Conservation (phyloP, 1,284 basidiomycete genomes). For the Prillingera fragicola region DNA sequence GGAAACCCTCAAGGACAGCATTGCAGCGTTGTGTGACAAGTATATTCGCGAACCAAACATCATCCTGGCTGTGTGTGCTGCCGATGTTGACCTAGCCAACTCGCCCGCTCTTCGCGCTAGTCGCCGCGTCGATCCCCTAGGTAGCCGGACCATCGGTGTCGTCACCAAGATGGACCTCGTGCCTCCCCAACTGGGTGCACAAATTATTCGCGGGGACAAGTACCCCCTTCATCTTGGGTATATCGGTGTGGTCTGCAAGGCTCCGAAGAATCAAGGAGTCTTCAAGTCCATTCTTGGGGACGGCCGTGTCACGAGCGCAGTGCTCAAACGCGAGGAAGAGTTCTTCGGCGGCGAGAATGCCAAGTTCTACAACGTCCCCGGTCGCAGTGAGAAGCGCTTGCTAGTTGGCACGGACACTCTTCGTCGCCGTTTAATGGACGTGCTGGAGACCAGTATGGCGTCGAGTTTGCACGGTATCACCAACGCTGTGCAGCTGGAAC, state of each 20-base stretch:
- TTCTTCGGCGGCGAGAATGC: conserved; percentile 68
- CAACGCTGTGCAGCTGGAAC: conserved; percentile 91
- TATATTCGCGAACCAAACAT: conserved; percentile 98
- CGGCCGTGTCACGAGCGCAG: conserved; percentile 51
- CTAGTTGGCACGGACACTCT: conserved; percentile 89
- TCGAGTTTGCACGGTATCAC: conserved; percentile 90
- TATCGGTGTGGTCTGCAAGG: conserved; percentile 92
- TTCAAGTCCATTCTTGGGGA: conserved; percentile 38
- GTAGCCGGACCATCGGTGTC: conserved; percentile 92
- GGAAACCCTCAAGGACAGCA: conserved; percentile 88
- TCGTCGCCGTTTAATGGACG: conserved; percentile 84
- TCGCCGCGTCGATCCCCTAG: conserved; percentile 88
- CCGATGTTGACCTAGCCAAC: conserved; percentile 97
- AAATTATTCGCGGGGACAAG: conserved; percentile 79
- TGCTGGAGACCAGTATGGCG: conserved; percentile 95
- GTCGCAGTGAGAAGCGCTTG: conserved; percentile 47
- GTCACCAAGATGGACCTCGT: conserved; percentile 99
- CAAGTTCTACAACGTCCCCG: conserved; percentile 55
- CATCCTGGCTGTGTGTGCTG: conserved; percentile 93
- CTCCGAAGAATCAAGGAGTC: conserved; percentile 48
- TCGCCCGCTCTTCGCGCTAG: conserved; percentile 91
- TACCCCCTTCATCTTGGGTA: conserved; percentile 98
- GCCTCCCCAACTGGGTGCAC: conserved; percentile 70
- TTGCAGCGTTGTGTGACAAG: conserved; percentile 80
- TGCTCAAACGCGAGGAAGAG: conserved; percentile 66